Conservation (phyloP, 805 yeast species). For the Ogataea thermomethanolica region DNA sequence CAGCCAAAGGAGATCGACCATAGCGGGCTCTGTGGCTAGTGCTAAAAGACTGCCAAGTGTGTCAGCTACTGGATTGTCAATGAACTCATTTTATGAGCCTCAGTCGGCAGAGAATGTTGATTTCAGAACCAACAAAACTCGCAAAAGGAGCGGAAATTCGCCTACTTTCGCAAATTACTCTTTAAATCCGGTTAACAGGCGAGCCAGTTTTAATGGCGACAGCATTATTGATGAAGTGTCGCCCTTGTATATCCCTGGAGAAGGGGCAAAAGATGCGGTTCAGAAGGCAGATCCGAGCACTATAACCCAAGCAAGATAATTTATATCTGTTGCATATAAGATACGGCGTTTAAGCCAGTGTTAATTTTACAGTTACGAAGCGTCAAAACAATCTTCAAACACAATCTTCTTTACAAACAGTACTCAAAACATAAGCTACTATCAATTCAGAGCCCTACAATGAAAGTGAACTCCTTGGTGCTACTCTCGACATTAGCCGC, state of each 20-base stretch:
- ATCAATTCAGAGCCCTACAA: too few relatives aligned
- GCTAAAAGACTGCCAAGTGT: slow-evolving; percentile 22
- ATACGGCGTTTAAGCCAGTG: slow-evolving; percentile 4
- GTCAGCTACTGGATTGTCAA: slow-evolving; percentile 7
- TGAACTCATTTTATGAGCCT: slow-evolving; percentile 2
- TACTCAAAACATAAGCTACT: too few relatives aligned
- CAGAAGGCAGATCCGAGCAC: slow-evolving; percentile 2
- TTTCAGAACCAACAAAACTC: slow-evolving; percentile 16
- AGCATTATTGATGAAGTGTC: slow-evolving; percentile 18
- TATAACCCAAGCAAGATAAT: slow-evolving; percentile 4
- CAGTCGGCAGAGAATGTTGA: slow-evolving; percentile 13
- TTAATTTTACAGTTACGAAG: neutral
- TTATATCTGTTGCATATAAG: neutral
- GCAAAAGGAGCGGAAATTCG: slow-evolving; percentile 16
- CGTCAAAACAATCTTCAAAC: too few relatives aligned
- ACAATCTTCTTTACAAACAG: too few relatives aligned
- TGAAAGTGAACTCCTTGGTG: too few relatives aligned
- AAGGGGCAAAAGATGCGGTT: slow-evolving; percentile 1
- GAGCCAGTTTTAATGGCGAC: slow-evolving; percentile 11
- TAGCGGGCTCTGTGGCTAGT: slow-evolving; percentile 23
- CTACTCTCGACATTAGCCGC: too few relatives aligned
- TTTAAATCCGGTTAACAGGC: slow-evolving; percentile 12
- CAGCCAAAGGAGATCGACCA: slow-evolving; percentile 27
- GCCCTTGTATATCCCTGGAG: slow-evolving; percentile 15
- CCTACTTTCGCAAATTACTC: slow-evolving; percentile 22